Base-by-base conservation (phyloP, 805 yeast species). In the Candida qinlingensis region DNA sequence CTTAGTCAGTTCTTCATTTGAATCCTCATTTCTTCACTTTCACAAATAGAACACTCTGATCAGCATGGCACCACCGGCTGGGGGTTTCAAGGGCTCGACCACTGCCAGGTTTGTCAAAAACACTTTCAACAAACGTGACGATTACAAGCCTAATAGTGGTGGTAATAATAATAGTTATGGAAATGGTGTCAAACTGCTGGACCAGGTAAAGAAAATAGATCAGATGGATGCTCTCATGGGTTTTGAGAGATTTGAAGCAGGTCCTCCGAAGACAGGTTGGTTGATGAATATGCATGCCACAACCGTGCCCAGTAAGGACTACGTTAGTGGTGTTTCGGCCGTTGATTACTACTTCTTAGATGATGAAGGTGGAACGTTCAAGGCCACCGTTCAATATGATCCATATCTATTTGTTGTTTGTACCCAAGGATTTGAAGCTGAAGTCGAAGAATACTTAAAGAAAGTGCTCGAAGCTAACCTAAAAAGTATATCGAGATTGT, bases 321-420 rank as follows among this genome's bases (percentile, higher is more conserved):
- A 73, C 39, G 58, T 75, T 9, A 72, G 78, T n/a, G 97, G 96
- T 8, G 72, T 78, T 35, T 79, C 97, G 0, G 99, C 92, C 4
- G 97, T 92, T 3, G 97, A 94, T 58, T 90, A 85, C 65, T 95
- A 95, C 63, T 94, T 95, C 58, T 68, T 94, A 7, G 98, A 91
- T 64, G 96, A 88, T 59, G 97, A 91, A 64, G 99, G 99, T 42
- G 99, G 97, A 6, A 81, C 87, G 40, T 94, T 95, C 72, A 94
- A 92, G 63, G 83, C 90, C 4, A 85, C 96, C 1, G 67, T 87
- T 11, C 85, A 77, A 49, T 87, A 79, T 62, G 90, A 88, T 57
- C 99, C 99, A 0, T 94, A 94, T 64, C 87, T 94, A 60, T 78
- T 85, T 45, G 68, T 94, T 9, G 74, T 80, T 3, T 80, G 88